phyloP scores from a whole-genome alignment of 2,329 filamentous ascomycete genomes.

The Pseudogymnoascus sp. region DNA sequence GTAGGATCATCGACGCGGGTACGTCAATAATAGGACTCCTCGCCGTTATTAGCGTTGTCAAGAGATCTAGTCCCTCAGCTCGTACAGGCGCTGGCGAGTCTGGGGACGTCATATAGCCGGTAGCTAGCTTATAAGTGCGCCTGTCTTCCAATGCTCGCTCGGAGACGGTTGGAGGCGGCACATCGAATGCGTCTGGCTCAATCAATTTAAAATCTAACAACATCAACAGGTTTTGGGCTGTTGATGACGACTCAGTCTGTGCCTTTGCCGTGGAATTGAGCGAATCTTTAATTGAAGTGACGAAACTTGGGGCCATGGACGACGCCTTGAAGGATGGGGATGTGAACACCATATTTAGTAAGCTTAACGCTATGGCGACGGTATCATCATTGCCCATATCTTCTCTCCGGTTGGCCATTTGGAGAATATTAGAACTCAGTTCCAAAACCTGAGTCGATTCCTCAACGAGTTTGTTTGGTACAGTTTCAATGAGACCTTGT shows the following conservation, averaged over 20 bases:
- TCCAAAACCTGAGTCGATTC: slow-evolving; percentile 59
- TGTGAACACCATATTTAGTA: slow-evolving; percentile 54
- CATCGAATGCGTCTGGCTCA: slow-evolving; percentile 14
- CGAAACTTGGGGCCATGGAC: slow-evolving; percentile 32
- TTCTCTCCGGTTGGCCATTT: slow-evolving; percentile 20
- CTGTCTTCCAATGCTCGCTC: slow-evolving; percentile 48
- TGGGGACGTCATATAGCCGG: slow-evolving; percentile 54
- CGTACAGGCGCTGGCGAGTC: slow-evolving; percentile 62
- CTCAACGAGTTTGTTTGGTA: slow-evolving; percentile 56
- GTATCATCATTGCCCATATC: slow-evolving; percentile 42
- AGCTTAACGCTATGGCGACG: slow-evolving; percentile 48
- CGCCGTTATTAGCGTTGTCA: slow-evolving; percentile 49
- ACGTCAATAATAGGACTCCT: slow-evolving; percentile 57
- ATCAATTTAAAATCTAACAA: slow-evolving; percentile 45
- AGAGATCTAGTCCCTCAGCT: slow-evolving; percentile 55
- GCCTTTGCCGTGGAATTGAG: slow-evolving; percentile 36
- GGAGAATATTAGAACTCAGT: slow-evolving; percentile 54
- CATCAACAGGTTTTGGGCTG: slow-evolving; percentile 48
- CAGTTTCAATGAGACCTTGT: slow-evolving; percentile 56
- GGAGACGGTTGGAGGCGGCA: slow-evolving; percentile 35
- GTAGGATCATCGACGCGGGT: slow-evolving; percentile 54
- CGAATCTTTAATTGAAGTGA: slow-evolving; percentile 42
- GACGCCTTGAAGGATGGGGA: slow-evolving; percentile 48
- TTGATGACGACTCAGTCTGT: slow-evolving; percentile 41
- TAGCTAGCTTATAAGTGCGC: slow-evolving; percentile 54